Evolutionary conservation across 805 yeast genomes (phyloP).

Genomic region (Debaryomyces prosopidis): DNA sequence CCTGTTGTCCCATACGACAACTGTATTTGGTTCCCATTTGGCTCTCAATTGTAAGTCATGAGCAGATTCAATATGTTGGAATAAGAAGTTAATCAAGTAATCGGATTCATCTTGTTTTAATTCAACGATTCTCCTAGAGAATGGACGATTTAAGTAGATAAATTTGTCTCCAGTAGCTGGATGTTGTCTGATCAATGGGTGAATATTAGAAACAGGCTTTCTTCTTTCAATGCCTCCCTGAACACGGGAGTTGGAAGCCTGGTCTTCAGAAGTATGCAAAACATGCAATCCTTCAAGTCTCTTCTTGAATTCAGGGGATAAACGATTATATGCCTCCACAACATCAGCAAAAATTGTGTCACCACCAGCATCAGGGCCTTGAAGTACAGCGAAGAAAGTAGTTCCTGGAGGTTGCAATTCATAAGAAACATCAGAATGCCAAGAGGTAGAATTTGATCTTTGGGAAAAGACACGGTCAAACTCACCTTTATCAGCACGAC

Average conservation of each 20-base stretch:
- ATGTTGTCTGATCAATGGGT: constrained; percentile 71
- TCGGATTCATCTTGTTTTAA: constrained; percentile 73
- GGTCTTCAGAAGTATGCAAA: constrained; percentile 68
- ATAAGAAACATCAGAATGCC: constrained; percentile 78
- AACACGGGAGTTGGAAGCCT: constrained; percentile 56
- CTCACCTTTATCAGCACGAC: constrained; percentile 45
- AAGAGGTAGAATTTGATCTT: constrained; percentile 41
- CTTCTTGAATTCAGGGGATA: constrained; percentile 64
- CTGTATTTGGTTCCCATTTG: constrained; percentile 67
- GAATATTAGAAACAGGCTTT: constrained; percentile 59
- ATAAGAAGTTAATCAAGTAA: constrained; percentile 56
- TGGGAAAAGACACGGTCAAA: constrained; percentile 33
- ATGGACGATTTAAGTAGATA: constrained; percentile 57
- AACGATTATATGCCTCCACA: constrained; percentile 66
- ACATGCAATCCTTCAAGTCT: constrained; percentile 63
- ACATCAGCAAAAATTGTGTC: constrained; percentile 76
- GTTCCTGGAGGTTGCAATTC: constrained; percentile 73
- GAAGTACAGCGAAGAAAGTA: constrained; percentile 65
- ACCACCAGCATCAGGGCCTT: constrained; percentile 64
- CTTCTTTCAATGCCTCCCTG: constrained; percentile 69
- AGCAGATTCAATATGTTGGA: constrained; percentile 49
- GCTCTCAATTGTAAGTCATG: constrained; percentile 71
- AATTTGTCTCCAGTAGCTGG: constrained; percentile 69
- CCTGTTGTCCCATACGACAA: constrained; percentile 81
- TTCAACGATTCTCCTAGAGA: constrained; percentile 67